A percentile compares a stretch with the other conserved stretches of the same genome.
These are phyloP conservation scores for Pseudohalonectria lignicola DNA, from an alignment of 2,329 filamentous ascomycete species.

Conservation along the genomic window DNA sequence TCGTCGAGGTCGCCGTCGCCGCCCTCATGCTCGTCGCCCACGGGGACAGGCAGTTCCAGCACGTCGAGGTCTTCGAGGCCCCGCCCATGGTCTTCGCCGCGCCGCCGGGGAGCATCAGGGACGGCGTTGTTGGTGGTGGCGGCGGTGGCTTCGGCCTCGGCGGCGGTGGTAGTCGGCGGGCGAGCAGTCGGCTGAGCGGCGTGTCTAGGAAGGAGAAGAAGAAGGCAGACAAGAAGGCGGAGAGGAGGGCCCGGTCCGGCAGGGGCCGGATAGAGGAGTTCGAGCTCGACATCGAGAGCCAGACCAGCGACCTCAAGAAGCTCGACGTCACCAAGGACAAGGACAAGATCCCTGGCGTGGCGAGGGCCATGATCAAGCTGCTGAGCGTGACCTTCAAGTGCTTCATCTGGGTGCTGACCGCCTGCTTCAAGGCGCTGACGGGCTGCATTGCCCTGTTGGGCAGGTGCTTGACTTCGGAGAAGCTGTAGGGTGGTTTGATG, in stretches of 20 bases:
- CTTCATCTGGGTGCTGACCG: constrained; percentile 45
- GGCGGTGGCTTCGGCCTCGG: constrained; percentile 7
- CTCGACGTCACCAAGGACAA: constrained; percentile 27
- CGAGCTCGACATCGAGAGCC: constrained; percentile 53
- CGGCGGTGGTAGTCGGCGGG: not conserved
- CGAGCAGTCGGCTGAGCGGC: not conserved
- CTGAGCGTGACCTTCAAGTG: constrained; percentile 44
- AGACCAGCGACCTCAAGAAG: constrained; percentile 35
- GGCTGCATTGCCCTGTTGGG: constrained; percentile 39
- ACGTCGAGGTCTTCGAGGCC: constrained; percentile 46
- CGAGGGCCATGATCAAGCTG: constrained; percentile 37
- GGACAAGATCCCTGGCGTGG: constrained; percentile 37
- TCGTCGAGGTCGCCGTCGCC: constrained; percentile 50
- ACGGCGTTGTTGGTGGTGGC: constrained; percentile 8
- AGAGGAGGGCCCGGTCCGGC: constrained; percentile 9
- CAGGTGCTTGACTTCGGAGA: constrained; percentile 34
- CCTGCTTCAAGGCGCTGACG: constrained; percentile 40
- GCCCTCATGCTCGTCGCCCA: constrained; percentile 49
- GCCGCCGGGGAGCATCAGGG: constrained; percentile 8
- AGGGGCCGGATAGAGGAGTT: constrained; percentile 38
- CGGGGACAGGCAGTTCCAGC: constrained; percentile 39
- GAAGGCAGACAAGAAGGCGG: constrained; percentile 17
- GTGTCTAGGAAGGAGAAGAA: constrained; percentile 18
- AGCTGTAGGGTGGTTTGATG: constrained; percentile 24
- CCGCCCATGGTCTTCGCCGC: constrained; percentile 29